These are phyloP conservation scores for Malus asiatica DNA, from an alignment of 306 rosid species.

Conservation along the genomic window DNA sequence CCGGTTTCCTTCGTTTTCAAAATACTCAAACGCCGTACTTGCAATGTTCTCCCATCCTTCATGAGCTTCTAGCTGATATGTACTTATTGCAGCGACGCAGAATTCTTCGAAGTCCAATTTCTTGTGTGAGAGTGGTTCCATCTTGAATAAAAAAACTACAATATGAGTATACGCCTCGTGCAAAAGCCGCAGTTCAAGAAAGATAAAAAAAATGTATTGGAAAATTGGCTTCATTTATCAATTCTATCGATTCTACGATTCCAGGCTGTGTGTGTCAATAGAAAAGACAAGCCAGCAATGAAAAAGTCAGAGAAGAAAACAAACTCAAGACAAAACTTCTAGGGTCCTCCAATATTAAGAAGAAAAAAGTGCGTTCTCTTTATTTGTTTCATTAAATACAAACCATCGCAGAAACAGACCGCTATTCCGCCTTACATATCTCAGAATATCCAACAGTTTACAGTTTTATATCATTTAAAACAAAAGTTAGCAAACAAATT, in stretches of 20 bases:
- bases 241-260: not conserved
- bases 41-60: slow-evolving; percentile 82
- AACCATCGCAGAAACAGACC: not conserved
- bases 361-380: not conserved
- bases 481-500: not conserved
- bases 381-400: not conserved
- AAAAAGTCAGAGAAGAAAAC: not conserved
- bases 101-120: slow-evolving; percentile 86
- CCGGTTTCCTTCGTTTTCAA: slow-evolving; percentile 72
- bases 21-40: slow-evolving; percentile 53
- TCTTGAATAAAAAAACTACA: slow-evolving; percentile 38
- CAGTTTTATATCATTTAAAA: not conserved
- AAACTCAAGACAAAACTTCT: not conserved
- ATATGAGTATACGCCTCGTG: slow-evolving; percentile 8
- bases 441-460: not conserved
- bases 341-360: not conserved
- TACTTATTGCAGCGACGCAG: slow-evolving; percentile 78
- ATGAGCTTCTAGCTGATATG: slow-evolving; percentile 87
- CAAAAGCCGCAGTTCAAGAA: not conserved
- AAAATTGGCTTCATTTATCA: not conserved
- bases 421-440: not conserved
- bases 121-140: slow-evolving; percentile 66
- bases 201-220: not conserved
- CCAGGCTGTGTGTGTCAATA: not conserved
- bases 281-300: not conserved